Evolutionary conservation across 352 stramenopile species (phyloP).

Genomic region (Lagenidium sp.): DNA sequence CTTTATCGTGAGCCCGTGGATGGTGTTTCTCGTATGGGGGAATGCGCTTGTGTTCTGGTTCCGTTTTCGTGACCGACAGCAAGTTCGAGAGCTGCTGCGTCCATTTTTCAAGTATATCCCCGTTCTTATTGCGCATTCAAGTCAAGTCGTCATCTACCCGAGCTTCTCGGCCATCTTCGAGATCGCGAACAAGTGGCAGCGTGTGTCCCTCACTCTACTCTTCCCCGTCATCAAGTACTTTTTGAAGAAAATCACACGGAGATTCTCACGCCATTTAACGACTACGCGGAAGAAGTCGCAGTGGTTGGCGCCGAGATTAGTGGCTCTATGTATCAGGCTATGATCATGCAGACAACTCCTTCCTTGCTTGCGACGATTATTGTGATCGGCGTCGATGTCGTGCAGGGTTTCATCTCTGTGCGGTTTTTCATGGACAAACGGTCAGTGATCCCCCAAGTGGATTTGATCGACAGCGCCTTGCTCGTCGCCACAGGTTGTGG

Average conservation of each 20-base stretch:
- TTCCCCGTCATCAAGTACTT: conserved; percentile 8
- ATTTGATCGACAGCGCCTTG: background rate
- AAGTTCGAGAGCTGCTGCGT: background rate
- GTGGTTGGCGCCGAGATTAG: conserved; percentile 9
- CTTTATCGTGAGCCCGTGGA: background rate
- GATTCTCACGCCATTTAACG: background rate
- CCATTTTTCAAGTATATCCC: background rate
- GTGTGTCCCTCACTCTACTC: too few relatives aligned
- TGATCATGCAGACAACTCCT: conserved; percentile 12
- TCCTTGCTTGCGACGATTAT: conserved; percentile 1
- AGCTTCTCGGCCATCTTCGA: too few relatives aligned
- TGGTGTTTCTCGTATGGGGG: background rate
- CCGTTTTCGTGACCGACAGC: background rate
- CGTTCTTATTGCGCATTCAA: background rate
- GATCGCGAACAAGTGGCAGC: too few relatives aligned
- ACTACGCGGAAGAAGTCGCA: conserved; percentile 3
- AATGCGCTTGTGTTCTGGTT: background rate
- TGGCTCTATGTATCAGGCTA: conserved; percentile 10
- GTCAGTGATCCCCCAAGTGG: background rate
- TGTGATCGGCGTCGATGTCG: conserved; percentile 8
- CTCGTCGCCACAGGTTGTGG: conserved; percentile 1
- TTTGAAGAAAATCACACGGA: background rate
- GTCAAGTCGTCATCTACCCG: too few relatives aligned
- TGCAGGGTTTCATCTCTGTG: conserved; percentile 6
- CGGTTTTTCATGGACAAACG: conserved; percentile 6